Evolutionary conservation across 2,329 filamentous ascomycete genomes (phyloP), one percentile per base, ranked within the genome.

Genomic region (Amylocarpus encephaloides): DNA sequence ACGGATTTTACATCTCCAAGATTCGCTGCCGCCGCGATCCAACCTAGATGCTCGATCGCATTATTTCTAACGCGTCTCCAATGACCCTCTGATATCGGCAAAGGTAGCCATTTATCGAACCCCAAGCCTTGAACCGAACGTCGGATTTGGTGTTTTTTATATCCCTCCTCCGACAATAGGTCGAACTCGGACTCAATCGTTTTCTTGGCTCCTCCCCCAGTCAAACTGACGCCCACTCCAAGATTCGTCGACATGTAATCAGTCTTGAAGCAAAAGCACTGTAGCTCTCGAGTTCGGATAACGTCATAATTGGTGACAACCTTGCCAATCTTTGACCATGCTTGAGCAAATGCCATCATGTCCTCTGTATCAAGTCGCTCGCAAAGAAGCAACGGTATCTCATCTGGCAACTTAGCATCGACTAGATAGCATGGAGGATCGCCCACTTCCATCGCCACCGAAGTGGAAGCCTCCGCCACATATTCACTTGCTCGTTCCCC

Each of bases 121-220:
- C 12, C 6, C 3, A 73, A 55, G 26, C 68, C 67, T 51, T 75
- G 71, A 9, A 76, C 64, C 0, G 74, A 75, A 0, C 49, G 49
- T 3, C 69, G 66, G 10, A 75, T 62, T 0, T 43, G 2, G 43
- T 71, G 64, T 1, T 63, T 51, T 2, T 56, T 43, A 55, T 67
- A 75, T 0, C 70, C 73, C 33, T 70, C 59, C 12, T 67, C 48
- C 2, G 72, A 75, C 13, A 78, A 48, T 5, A 76, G 62, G 46
- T 77, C 73, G 49, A 77, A 77, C 53, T 77, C 73, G 1, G 73
- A 77, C 29, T 66, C 59, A 43, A 76, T 48, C 15, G 43, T 38
- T 18, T 60, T 5, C 59, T 58, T 2, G 65, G 63, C 13, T 57
- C 50, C 6, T 51, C 54, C 1, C 44, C 32, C 10, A 65, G 53